Evolutionary conservation across 345 rosid genomes (phyloP), one percentile per base, ranked within the genome.

Genomic region (Aethionema arabicum): DNA sequence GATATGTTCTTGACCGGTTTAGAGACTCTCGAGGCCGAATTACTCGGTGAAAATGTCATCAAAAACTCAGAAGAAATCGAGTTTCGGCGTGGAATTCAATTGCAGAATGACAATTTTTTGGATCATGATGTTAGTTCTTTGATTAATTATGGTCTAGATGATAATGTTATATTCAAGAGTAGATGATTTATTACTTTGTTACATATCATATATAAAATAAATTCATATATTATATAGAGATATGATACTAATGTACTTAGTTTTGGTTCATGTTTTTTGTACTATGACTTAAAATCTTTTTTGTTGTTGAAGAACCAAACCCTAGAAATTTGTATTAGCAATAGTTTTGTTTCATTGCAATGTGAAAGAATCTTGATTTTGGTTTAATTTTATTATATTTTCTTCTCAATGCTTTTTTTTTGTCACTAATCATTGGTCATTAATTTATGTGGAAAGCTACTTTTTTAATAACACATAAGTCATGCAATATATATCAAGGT

Each of bases 1-100:
- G 69, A 70, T 5, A 54, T 38, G 57, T 48, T 63, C 52, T 56
- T 68, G 73, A 1, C 16, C 46, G 64, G 63, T 27, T 70, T 56
- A 21, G 64, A 70, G 52, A 63, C 47, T 43, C 39, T 63, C 10
- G 45, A 40, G 1, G 52, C 8, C 29, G 69, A 49, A 30, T 29
- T 70, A 12, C 41, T 63, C 11, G 32, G 49, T 56, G 74, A 56
- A 33, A 47, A 32, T 1, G 14, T 52, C 13, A 40, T 55, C 27
- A 33, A 27, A 21, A 47, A 47, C 15, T 55, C 40, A 12, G 21
- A 2, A 41, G 52, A 56, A 39, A 38, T 61, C 2, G 41, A 11
- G 44, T 38, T 69, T 38, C 44, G 11, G 1, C 11, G 10, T 45
- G 63, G 57, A 61, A 53, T 47, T 14, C 61, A 52, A 31, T 52